Conservation (phyloP, 257 asterid genomes). For the Solanum gandarillasii region DNA sequence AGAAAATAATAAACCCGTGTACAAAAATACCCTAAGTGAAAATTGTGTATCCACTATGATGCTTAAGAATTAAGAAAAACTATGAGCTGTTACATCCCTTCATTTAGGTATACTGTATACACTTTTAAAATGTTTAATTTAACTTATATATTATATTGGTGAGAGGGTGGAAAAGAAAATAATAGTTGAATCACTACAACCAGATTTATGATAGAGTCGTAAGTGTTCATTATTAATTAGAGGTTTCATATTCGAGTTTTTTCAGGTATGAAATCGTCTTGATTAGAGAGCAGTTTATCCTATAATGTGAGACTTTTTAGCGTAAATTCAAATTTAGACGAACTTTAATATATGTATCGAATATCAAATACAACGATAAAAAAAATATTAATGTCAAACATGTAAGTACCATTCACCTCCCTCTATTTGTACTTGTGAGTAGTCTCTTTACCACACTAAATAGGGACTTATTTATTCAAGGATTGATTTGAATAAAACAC, state of each 20-base stretch:
- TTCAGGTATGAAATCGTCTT: background rate
- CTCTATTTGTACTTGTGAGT: background rate
- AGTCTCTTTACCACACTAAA: background rate
- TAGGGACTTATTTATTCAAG: background rate
- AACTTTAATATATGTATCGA: too few relatives aligned
- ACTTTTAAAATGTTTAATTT: background rate
- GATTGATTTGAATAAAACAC: background rate
- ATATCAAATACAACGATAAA: background rate
- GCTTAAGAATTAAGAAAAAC: background rate
- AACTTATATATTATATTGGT: background rate
- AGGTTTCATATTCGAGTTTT: fast-evolving
- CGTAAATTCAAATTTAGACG: too few relatives aligned
- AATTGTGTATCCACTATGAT: background rate
- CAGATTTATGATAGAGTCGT: fast-evolving
- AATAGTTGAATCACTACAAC: background rate
- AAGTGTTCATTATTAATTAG: background rate
- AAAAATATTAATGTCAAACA: background rate
- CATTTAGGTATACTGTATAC: background rate
- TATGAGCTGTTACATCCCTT: background rate
- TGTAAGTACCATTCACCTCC: background rate
- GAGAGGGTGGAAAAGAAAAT: background rate
- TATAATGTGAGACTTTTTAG: background rate
- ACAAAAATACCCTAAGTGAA: background rate
- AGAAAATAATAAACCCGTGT: too few relatives aligned
- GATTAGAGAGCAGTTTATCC: fast-evolving